Percentiles rank a stretch among this genome's conserved stretches.
Conservation (phyloP, 257 asterid species). For the Rauvolfia tetraphylla region DNA sequence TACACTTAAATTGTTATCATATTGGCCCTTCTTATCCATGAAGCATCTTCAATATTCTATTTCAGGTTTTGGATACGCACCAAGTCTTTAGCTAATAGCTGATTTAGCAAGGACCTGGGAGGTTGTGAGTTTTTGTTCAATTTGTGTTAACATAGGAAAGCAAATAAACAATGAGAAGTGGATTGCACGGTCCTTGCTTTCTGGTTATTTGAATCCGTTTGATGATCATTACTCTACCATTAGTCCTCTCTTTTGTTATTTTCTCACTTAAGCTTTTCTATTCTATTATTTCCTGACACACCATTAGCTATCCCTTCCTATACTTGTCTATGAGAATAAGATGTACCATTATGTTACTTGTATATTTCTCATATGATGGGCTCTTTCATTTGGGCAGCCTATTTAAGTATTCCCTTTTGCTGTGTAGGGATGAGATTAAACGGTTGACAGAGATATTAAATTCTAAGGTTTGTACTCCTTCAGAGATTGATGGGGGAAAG, state of each 20-base stretch:
- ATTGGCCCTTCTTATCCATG: not conserved
- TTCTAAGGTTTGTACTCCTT: constrained; percentile 32
- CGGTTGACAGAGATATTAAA: constrained; percentile 59
- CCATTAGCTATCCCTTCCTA: not conserved
- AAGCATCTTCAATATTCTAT: not conserved
- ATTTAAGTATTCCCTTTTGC: constrained; percentile 4
- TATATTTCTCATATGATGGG: not conserved
- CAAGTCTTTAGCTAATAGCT: not conserved
- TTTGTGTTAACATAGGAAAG: not conserved
- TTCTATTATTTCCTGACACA: not conserved
- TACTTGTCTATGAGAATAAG: not conserved
- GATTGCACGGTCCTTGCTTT: not conserved
- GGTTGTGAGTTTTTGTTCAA: not conserved
- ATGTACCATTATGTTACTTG: not conserved
- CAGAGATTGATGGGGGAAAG: constrained; percentile 36
- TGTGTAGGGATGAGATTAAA: constrained; percentile 66
- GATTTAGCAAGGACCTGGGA: not conserved
- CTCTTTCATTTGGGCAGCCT: not conserved
- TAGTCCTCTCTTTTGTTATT: not conserved
- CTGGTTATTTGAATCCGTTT: not conserved
- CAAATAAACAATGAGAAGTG: not conserved
- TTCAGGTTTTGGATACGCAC: not conserved
- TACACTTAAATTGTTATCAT: not conserved
- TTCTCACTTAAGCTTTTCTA: not conserved
- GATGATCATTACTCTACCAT: not conserved